Conservation (phyloP, 2,329 filamentous ascomycete species). For the Neonectria punicea region DNA sequence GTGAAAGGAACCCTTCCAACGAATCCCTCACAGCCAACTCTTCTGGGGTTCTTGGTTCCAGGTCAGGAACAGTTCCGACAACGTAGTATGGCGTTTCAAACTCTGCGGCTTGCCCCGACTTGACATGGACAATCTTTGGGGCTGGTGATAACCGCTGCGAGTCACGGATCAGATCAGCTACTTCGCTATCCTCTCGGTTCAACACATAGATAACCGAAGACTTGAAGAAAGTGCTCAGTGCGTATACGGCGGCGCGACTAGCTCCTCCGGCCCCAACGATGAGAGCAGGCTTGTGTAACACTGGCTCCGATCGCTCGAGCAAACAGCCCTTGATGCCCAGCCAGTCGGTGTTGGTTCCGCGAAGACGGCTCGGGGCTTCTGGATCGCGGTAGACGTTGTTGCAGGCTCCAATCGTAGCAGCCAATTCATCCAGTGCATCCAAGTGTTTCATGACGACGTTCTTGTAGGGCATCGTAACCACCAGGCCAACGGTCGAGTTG, state of each 20-base stretch:
- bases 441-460: slow-evolving; percentile 48
- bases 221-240: slow-evolving; percentile 42
- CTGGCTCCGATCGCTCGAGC: slow-evolving; percentile 17
- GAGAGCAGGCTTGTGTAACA: slow-evolving; percentile 40
- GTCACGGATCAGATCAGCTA: slow-evolving; percentile 41
- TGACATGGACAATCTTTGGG: slow-evolving; percentile 45
- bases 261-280: slow-evolving; percentile 56
- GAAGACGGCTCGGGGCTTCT: slow-evolving; percentile 37
- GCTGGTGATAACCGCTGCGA: slow-evolving; percentile 27
- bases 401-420: slow-evolving; percentile 50
- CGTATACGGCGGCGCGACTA: slow-evolving; percentile 52
- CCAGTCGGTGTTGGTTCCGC: slow-evolving; percentile 57
- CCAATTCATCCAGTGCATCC: slow-evolving; percentile 50
- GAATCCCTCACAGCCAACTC: slow-evolving; percentile 44
- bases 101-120: slow-evolving; percentile 38
- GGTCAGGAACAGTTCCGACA: slow-evolving; percentile 52
- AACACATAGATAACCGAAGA: slow-evolving; percentile 23
- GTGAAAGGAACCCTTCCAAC: slow-evolving; percentile 43
- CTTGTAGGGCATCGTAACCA: slow-evolving; percentile 55
- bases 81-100: slow-evolving; percentile 47
- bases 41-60: slow-evolving; percentile 43
- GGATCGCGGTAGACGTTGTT: slow-evolving; percentile 48
- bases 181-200: background rate
- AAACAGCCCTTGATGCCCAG: slow-evolving; percentile 52
- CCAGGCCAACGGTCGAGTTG: slow-evolving; percentile 42